Conservation (phyloP, 2,329 filamentous ascomycete genomes). For the Davidsoniella neocaledoniae region DNA sequence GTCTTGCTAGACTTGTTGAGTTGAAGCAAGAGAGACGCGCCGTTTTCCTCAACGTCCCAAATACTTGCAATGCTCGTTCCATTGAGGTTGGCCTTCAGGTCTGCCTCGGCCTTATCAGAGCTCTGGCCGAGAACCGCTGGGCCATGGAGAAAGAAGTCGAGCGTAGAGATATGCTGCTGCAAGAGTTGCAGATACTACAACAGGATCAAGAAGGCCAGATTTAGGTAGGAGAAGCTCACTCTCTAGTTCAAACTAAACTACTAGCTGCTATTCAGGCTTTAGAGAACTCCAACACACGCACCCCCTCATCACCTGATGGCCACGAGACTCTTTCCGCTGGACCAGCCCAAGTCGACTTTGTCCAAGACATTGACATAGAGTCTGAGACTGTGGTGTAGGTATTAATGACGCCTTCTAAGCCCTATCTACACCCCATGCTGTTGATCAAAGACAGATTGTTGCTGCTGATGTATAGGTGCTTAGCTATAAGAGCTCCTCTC, state of each 20-base stretch:
- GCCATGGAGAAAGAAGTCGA: background rate
- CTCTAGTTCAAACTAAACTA: background rate
- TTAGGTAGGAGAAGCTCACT: too few relatives aligned
- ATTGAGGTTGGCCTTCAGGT: slow-evolving; percentile 34
- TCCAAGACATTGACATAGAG: too few relatives aligned
- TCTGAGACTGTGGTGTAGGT: too few relatives aligned
- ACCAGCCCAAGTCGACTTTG: too few relatives aligned
- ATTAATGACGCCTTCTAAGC: too few relatives aligned
- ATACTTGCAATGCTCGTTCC: slow-evolving; percentile 32
- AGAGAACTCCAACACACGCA: too few relatives aligned
- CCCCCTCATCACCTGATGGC: too few relatives aligned
- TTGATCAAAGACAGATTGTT: too few relatives aligned
- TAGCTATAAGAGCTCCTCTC: too few relatives aligned
- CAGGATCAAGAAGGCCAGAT: background rate
- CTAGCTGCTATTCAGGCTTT: background rate
- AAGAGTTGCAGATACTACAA: background rate
- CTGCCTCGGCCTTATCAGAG: slow-evolving; percentile 36
- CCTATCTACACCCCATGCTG: too few relatives aligned
- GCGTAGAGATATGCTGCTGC: background rate
- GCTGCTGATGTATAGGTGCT: too few relatives aligned
- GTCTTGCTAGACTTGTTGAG: slow-evolving; percentile 40
- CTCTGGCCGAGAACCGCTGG: slow-evolving; percentile 36
- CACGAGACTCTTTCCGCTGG: too few relatives aligned
- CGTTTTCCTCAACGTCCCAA: slow-evolving; percentile 58
- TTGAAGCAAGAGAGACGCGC: slow-evolving; percentile 32